Conservation (phyloP, 2,329 filamentous ascomycete species). For the Parastagonospora nodorum region DNA sequence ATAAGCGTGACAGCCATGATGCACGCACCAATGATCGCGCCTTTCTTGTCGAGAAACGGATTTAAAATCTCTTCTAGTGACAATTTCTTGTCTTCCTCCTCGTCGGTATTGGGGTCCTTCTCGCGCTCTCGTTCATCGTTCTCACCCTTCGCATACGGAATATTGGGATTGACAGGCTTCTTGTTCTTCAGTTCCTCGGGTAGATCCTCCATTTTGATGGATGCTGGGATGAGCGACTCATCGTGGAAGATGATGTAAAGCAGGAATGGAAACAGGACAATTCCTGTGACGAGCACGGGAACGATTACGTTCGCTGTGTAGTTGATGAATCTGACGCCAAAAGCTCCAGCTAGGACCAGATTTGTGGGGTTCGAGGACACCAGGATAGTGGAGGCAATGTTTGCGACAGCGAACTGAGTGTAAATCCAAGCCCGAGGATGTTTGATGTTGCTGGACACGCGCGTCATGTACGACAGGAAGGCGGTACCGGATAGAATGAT, state of each 20-base stretch:
- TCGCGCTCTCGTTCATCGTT: conserved; percentile 61
- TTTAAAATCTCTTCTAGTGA: conserved; percentile 77
- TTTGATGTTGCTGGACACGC: conserved; percentile 73
- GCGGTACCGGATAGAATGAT: conserved; percentile 76
- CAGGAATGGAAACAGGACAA: conserved; percentile 71
- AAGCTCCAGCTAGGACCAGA: conserved; percentile 73
- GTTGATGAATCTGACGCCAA: conserved; percentile 71
- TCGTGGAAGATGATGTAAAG: conserved; percentile 72
- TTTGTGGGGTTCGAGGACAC: conserved; percentile 82
- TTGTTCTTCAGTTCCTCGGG: conserved; percentile 60
- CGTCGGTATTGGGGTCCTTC: conserved; percentile 50
- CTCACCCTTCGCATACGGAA: conserved; percentile 65
- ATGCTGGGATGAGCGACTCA: conserved; percentile 65
- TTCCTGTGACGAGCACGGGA: conserved; percentile 69
- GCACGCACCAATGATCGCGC: conserved; percentile 66
- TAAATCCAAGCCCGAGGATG: conserved; percentile 75
- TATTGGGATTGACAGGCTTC: conserved; percentile 73
- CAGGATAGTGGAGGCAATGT: conserved; percentile 75
- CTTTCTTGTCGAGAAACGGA: conserved; percentile 70
- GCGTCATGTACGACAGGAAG: conserved; percentile 77
- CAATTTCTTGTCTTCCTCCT: conserved; percentile 57
- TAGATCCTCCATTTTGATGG: conserved; percentile 71
- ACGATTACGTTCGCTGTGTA: conserved; percentile 82
- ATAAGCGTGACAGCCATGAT: conserved; percentile 72
- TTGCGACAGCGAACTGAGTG: conserved; percentile 72